Evolutionary conservation across 2,329 filamentous ascomycete species (phyloP).

Genomic region (Cordyceps cicadae): DNA sequence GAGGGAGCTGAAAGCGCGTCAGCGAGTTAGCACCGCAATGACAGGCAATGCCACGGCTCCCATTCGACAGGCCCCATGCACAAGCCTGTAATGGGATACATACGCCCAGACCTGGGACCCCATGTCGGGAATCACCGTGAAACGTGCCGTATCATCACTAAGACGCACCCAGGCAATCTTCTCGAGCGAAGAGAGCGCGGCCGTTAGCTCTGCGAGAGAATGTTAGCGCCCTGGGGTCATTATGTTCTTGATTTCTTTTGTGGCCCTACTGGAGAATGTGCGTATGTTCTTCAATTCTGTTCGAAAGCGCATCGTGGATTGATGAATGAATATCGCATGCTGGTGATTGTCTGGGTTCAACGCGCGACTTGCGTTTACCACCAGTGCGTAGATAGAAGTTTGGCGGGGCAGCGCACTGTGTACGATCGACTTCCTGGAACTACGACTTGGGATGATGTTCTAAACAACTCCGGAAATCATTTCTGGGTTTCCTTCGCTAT

Average conservation of each 20-base stretch:
- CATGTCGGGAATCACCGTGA: slow-evolving; percentile 90
- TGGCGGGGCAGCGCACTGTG: slow-evolving; percentile 5
- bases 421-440: too few relatives aligned
- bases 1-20: slow-evolving; percentile 37
- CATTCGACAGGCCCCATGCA: neutral
- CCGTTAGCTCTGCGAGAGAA: slow-evolving; percentile 42
- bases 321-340: slow-evolving; percentile 23
- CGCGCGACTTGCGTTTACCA: neutral
- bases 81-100: slow-evolving; percentile 26
- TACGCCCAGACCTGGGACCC: slow-evolving; percentile 96
- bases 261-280: slow-evolving; percentile 50
- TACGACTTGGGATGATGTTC: too few relatives aligned
- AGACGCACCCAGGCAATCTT: slow-evolving; percentile 88
- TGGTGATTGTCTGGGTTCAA: slow-evolving; percentile 7
- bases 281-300: slow-evolving; percentile 58
- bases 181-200: slow-evolving; percentile 58
- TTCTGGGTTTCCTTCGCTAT: too few relatives aligned
- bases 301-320: slow-evolving; percentile 53
- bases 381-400: neutral
- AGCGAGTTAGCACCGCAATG: neutral
- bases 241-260: fast-evolving
- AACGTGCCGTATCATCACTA: slow-evolving; percentile 77
- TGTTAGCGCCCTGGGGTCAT: neutral
- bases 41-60: neutral
- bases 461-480: too few relatives aligned